These are phyloP conservation scores for Neopestalotiopsis sp. DNA, from an alignment of 2,329 filamentous ascomycete species.

Conservation along the genomic window DNA sequence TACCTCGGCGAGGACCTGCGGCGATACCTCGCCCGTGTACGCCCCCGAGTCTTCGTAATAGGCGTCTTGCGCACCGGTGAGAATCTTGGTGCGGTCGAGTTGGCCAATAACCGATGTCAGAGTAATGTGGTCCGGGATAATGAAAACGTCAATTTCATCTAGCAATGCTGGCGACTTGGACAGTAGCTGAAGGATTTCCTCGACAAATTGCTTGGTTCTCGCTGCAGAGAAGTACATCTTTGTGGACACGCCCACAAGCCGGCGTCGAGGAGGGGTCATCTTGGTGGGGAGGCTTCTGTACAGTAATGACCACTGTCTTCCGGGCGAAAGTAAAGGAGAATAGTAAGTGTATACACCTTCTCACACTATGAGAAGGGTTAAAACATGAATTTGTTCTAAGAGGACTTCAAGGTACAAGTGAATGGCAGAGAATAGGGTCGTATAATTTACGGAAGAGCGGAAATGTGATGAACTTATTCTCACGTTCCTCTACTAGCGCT, in stretches of 20 bases:
- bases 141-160: constrained; percentile 56
- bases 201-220: constrained; percentile 63
- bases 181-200: constrained; percentile 51
- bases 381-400: no score
- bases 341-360: no score
- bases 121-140: constrained; percentile 79
- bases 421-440: no score
- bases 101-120: constrained; percentile 58
- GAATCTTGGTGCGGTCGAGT: constrained; percentile 53
- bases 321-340: no score
- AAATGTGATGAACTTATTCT: not conserved
- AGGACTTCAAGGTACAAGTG: no score
- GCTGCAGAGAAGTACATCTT: constrained; percentile 81
- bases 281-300: not conserved
- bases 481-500: not conserved
- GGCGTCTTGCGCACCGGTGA: constrained; percentile 78
- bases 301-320: no score
- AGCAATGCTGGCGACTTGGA: constrained; percentile 33
- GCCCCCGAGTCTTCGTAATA: constrained; percentile 73
- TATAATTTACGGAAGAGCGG: not conserved
- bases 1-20: constrained; percentile 67
- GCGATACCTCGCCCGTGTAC: constrained; percentile 80
- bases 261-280: constrained; percentile 47
- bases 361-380: no score
- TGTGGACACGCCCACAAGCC: constrained; percentile 74